Percentiles rank a stretch among this genome's conserved stretches.
These are phyloP conservation scores for Scleromitrula shiraiana DNA, from an alignment of 2,329 filamentous ascomycete genomes.

Conservation along the genomic window DNA sequence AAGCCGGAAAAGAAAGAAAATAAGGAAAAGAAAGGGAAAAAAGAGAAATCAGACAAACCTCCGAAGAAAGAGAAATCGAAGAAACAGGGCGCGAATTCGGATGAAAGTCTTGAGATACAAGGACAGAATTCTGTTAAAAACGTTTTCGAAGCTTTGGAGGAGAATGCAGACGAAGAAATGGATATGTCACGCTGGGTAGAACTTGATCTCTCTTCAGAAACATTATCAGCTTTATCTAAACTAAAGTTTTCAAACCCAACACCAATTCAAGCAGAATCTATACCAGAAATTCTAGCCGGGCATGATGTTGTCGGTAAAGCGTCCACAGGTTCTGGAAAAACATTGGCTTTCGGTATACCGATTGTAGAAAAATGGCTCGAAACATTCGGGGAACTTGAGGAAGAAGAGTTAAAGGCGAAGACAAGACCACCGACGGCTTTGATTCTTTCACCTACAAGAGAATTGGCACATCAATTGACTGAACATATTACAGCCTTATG, in stretches of 20 bases:
- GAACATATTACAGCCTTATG: constrained; percentile 75
- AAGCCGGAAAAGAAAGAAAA: constrained; percentile 11
- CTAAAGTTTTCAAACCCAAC: constrained; percentile 78
- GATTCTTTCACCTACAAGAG: constrained; percentile 83
- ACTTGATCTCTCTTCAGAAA: constrained; percentile 63
- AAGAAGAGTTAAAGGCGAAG: constrained; percentile 29
- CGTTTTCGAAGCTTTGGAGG: constrained; percentile 38
- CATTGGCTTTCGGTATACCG: constrained; percentile 86
- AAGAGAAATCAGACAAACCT: constrained; percentile 22
- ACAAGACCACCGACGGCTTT: constrained; percentile 58
- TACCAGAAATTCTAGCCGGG: constrained; percentile 74
- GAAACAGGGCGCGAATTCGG: constrained; percentile 25
- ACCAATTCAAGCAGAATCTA: constrained; percentile 68
- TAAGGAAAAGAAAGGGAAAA: constrained; percentile 22
- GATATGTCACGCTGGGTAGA: constrained; percentile 74
- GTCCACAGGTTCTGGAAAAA: constrained; percentile 93
- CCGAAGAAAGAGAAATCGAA: constrained; percentile 22
- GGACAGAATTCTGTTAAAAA: constrained; percentile 21
- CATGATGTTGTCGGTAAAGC: constrained; percentile 95
- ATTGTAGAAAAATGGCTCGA: constrained; percentile 79
- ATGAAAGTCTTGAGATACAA: constrained; percentile 16
- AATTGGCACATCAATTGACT: constrained; percentile 85
- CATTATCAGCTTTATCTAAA: constrained; percentile 66
- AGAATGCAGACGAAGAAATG: constrained; percentile 49
- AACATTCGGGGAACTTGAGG: constrained; percentile 34